phyloP scores from a whole-genome alignment of 164 flowering plant species.

The Echeveria elegans region DNA sequence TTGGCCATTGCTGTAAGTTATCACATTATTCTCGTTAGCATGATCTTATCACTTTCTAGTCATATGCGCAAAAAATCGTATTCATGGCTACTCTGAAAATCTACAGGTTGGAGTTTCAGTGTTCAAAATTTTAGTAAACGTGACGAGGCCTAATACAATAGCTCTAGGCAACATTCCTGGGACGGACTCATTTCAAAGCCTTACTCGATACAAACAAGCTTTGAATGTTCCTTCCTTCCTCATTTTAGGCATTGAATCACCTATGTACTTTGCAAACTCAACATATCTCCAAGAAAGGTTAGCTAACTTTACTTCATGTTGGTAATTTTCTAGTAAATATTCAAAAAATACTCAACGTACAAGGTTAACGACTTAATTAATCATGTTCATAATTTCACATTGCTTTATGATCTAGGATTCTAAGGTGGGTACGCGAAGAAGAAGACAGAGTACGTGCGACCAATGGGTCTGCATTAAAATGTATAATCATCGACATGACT shows the following conservation, averaged over 20 bases:
- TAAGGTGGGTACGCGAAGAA: slow-evolving; percentile 83
- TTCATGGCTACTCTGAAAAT: not conserved
- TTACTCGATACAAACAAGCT: slow-evolving; percentile 55
- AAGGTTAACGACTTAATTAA: too few species aligned
- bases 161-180: slow-evolving; percentile 70
- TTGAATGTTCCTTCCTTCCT: slow-evolving; percentile 57
- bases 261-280: slow-evolving; percentile 83
- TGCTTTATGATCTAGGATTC: slow-evolving; percentile 40
- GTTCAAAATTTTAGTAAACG: slow-evolving; percentile 76
- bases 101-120: slow-evolving; percentile 85
- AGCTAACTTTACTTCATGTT: not conserved
- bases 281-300: slow-evolving; percentile 92
- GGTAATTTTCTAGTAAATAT: too few species aligned
- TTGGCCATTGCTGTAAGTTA: slow-evolving; percentile 65
- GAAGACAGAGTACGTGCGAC: slow-evolving; percentile 58
- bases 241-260: slow-evolving; percentile 72
- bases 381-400: too few species aligned
- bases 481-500: slow-evolving; percentile 72
- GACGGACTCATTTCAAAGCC: slow-evolving; percentile 55
- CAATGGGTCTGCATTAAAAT: slow-evolving; percentile 41
- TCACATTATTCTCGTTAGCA: not conserved
- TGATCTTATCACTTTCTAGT: not conserved
- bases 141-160: slow-evolving; percentile 73
- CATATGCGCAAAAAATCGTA: too few species aligned
- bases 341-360: too few species aligned